Base-by-base conservation (phyloP, 1,139 yeast genomes). In the Taphrina confusa region DNA sequence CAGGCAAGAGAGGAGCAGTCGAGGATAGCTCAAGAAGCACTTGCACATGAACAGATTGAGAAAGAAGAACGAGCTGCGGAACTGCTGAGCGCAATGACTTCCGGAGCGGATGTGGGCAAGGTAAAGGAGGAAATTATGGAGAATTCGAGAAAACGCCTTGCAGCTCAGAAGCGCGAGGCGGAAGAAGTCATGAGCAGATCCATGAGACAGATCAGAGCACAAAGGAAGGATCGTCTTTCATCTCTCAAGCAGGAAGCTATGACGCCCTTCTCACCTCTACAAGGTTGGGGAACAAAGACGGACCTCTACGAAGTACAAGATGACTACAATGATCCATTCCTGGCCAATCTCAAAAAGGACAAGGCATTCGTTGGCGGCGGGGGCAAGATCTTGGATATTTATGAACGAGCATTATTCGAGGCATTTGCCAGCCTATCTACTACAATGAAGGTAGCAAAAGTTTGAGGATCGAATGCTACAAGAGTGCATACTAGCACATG, bases 231-330 rank as follows among this genome's bases (percentile, higher is more conserved):
- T 56, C 57, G 33, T 61, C 76, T 72, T 62, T 75, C 79, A 64
- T 81, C 78, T 60, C 80, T 75, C 61, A 76, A 68, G 34, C 66
- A 72, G 14, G 72, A 75, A 42, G 70, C 72, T 31, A 68, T 72
- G 37, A 76, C 81, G 2, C 97, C 97, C 27, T 92, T 91, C 71
- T 90, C 97, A 1, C 97, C 98, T 11, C 91, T 92, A 73, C 83
- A 83, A 68, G 97, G 97, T 55, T 97, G 92, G 73, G 79, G 95
- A 58, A 85, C 86, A 63, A 66, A 76, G 18, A 72, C 76, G n/a
- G 77, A 77, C 56, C 72, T 75, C 23, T 80, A 76, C 67, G 69
- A 73, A 23, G 73, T 79, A 65, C 76, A 77, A 56, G 78, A 77
- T 14, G 76, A 76, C 23, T 84, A 83, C 67, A 79, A 76, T 61